Evolutionary conservation across 768 basidiomycete genomes (phyloP), one percentile per base, ranked within the genome.

Genomic region (Lentinula aciculospora): DNA sequence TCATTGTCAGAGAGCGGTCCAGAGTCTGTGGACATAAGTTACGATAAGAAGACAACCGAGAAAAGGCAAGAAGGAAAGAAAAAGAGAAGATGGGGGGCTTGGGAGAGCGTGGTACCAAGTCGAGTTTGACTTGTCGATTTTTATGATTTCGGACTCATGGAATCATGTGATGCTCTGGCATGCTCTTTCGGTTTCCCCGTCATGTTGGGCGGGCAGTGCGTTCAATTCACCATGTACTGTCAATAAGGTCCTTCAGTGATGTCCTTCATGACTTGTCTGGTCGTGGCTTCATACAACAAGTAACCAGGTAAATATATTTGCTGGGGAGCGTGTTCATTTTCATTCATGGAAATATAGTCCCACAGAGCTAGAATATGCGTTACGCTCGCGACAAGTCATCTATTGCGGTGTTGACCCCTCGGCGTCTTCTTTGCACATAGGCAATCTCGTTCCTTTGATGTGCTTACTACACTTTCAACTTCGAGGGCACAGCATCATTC

Each of bases 381-480:
- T 60, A 61, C 68, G 53, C 62, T 66, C 66, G 34, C 69, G 66
- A 36, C 83, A 81, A 62, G 81, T 81, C 0, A 79, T 92, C 17
- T 99, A 99, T 68, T 79, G 85, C 3, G 97, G 97, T 34, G 81
- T 98, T 40, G 97, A 99, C 68, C 97, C 97, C 13, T 94, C 96
- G 1, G 94, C 94, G 3, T 76, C 73, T 25, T 89, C 93, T 1
- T 76, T 99, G 17, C 97, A 99, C 69, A 89, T 94, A 55, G 97
- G 97, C 3, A 95, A 99, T 68, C 81, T 99, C 2, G 75, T 98
- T 21, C 94, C 96, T 2, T 73, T 99, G 45, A 80, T 98, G 66
- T 85, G 83, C 53, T 69, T 98, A 45, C 75, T 98, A 15, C 97
- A 98, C 66, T 96, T 98, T 68, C 88, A 88, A 46, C 65, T 91